These are phyloP conservation scores for Ilyonectria robusta DNA, from an alignment of 2,329 filamentous ascomycete genomes.

Conservation along the genomic window DNA sequence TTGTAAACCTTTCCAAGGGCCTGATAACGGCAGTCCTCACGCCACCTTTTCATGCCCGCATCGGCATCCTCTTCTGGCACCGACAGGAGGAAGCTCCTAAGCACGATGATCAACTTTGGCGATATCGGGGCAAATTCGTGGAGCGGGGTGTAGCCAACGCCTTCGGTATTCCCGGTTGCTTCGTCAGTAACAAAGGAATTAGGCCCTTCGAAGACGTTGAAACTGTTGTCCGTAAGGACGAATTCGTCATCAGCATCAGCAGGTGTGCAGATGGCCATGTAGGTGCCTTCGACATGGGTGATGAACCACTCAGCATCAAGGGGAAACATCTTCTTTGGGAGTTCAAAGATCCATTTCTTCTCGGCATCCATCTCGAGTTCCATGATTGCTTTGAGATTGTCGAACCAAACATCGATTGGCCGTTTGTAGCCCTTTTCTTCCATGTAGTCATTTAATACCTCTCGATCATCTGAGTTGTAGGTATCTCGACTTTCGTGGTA, in stretches of 20 bases:
- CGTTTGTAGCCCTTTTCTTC: background rate
- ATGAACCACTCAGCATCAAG: constrained; percentile 1
- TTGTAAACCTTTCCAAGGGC: background rate
- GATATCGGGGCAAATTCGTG: constrained; percentile 13
- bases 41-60: background rate
- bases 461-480: constrained; percentile 45
- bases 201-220: constrained; percentile 18
- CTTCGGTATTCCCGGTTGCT: background rate
- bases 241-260: background rate
- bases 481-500: constrained; percentile 50
- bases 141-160: background rate
- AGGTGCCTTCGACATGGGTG: background rate
- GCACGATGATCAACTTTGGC: constrained; percentile 15
- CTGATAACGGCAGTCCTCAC: background rate
- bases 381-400: constrained; percentile 18
- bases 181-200: background rate
- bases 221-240: constrained; percentile 15
- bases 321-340: constrained; percentile 7
- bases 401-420: constrained; percentile 21
- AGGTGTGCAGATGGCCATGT: constrained; percentile 16
- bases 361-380: constrained; percentile 9
- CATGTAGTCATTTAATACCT: constrained; percentile 2
- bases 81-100: background rate
- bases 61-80: constrained; percentile 1
- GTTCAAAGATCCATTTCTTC: background rate